These are phyloP conservation scores for Rhizophora mangle DNA, from an alignment of 345 rosid species.

Conservation along the genomic window DNA sequence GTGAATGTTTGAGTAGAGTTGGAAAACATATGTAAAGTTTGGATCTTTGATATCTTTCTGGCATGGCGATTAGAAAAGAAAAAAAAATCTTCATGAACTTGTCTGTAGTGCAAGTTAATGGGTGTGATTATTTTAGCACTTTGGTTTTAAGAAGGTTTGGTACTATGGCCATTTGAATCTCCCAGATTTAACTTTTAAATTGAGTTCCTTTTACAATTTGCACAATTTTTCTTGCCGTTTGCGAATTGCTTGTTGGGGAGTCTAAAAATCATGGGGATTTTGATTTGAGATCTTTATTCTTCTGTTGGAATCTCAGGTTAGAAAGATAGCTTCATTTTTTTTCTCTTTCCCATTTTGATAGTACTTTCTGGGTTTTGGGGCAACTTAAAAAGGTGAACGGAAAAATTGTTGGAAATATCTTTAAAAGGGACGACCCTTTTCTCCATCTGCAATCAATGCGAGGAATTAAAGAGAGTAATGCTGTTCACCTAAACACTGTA, in stretches of 20 bases:
- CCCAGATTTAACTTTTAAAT: background rate
- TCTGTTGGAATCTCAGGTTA: background rate
- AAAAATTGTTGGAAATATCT: background rate
- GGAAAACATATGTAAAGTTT: background rate
- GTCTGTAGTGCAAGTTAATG: background rate
- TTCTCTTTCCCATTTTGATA: background rate
- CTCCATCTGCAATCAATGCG: background rate
- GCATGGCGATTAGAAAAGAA: background rate
- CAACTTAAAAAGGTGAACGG: background rate
- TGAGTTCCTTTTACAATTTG: no score
- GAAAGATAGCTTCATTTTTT: background rate
- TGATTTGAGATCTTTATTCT: background rate
- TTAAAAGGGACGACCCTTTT: background rate
- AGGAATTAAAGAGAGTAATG: constrained; percentile 2
- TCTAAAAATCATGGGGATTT: background rate
- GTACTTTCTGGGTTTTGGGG: background rate
- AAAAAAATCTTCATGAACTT: background rate
- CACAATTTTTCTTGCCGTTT: background rate
- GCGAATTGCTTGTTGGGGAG: background rate
- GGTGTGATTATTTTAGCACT: background rate
- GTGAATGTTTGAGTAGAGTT: no score
- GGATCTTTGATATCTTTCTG: background rate
- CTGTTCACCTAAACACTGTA: background rate
- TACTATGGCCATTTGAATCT: background rate
- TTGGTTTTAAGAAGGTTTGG: background rate